Evolutionary conservation across 2,329 filamentous ascomycete genomes (phyloP).

Genomic region (Xylariomycetidae sp.): DNA sequence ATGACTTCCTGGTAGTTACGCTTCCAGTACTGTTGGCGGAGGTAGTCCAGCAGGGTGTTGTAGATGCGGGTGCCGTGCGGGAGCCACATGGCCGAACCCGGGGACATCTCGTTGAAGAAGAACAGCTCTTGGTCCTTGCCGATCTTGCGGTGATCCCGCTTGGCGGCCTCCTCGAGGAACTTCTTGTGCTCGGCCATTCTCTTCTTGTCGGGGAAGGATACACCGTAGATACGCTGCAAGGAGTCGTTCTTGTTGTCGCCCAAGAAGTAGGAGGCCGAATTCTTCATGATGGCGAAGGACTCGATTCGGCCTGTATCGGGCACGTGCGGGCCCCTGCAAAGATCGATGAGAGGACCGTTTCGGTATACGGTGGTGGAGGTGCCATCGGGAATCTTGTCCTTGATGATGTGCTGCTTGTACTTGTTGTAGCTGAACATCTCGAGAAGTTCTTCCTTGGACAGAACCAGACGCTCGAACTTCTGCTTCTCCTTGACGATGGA

Average conservation of each 20-base stretch:
- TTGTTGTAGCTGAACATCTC: conserved; percentile 99
- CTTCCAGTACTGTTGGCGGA: conserved; percentile 85
- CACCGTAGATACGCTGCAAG: conserved; percentile 91
- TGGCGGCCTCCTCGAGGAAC: conserved; percentile 95
- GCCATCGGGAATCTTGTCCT: conserved; percentile 82
- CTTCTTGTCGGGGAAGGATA: conserved; percentile 95
- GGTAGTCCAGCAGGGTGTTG: conserved; percentile 76
- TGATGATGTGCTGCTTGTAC: conserved; percentile 98
- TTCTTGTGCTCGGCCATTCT: conserved; percentile 87
- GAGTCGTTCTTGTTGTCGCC: conserved; percentile 92
- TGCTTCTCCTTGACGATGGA: conserved; percentile 96
- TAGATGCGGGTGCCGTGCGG: conserved; percentile 91
- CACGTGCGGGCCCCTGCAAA: conserved; percentile 92
- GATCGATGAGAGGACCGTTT: conserved; percentile 87
- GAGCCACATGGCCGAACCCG: conserved; percentile 86
- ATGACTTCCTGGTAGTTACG: conserved; percentile 93
- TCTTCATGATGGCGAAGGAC: conserved; percentile 87
- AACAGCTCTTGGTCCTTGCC: conserved; percentile 95
- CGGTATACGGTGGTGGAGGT: conserved; percentile 91
- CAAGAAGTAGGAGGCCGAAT: conserved; percentile 75
- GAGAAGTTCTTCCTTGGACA: conserved; percentile 84
- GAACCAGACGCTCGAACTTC: conserved; percentile 80
- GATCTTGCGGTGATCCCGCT: conserved; percentile 90
- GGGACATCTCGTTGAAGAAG: conserved; percentile 93
- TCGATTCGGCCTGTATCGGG: conserved; percentile 91